These are phyloP conservation scores for Artemisia princeps DNA, from an alignment of 140 eudicot species.

Conservation along the genomic window DNA sequence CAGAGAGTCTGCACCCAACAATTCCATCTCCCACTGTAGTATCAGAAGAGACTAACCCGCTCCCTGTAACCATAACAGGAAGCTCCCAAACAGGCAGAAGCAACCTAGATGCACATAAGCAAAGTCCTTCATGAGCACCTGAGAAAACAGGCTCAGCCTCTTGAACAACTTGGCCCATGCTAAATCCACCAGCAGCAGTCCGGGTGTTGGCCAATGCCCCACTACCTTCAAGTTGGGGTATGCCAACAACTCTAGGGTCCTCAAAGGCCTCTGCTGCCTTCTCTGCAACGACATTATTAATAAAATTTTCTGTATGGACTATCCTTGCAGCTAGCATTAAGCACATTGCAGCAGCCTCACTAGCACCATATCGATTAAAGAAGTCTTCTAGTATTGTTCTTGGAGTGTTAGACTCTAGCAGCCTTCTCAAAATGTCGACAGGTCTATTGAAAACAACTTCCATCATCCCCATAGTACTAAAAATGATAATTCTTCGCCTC, in stretches of 20 bases:
- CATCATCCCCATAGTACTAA: constrained; percentile 98
- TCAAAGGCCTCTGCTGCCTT: constrained; percentile 99
- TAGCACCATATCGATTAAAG: constrained; percentile 87
- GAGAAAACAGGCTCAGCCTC: constrained; percentile 95
- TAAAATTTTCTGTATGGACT: constrained; percentile 47
- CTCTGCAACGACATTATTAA: constrained; percentile 78
- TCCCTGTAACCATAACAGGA: constrained; percentile 45
- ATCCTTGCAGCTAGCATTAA: constrained; percentile 81
- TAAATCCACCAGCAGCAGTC: constrained; percentile 81
- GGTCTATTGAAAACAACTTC: constrained; percentile 91
- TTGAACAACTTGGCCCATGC: constrained; percentile 99
- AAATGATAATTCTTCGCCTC: constrained; percentile 64
- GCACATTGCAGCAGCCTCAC: constrained; percentile 99
- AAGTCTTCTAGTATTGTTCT: constrained; percentile 81
- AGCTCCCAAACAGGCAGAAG: constrained; percentile 92
- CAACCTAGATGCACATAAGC: constrained; percentile 83
- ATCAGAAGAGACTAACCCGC: constrained; percentile 36
- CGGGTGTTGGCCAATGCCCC: constrained; percentile 75
- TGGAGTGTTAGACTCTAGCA: constrained; percentile 83
- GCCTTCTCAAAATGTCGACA: constrained; percentile 71
- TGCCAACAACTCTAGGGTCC: constrained; percentile 89
- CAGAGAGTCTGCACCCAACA: constrained; percentile 67
- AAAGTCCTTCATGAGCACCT: constrained; percentile 93
- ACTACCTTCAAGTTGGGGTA: constrained; percentile 84
- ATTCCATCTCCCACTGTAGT: constrained; percentile 43